Percentiles rank a stretch among this genome's conserved stretches.
phyloP scores from a whole-genome alignment of 441 rosid genomes.

The Erodium moschatum region DNA sequence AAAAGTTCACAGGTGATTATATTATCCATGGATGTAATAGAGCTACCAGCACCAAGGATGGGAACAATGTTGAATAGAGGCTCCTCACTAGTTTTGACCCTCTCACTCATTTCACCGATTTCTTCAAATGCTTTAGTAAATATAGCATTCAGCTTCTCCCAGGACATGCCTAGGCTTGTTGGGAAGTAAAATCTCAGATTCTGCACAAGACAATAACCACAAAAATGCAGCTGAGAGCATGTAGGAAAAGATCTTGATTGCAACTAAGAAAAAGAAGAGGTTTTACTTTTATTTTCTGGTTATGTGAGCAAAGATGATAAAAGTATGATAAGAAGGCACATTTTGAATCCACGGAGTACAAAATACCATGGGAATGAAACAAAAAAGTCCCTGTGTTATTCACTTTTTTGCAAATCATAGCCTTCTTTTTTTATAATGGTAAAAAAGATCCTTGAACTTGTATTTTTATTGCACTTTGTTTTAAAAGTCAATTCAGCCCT shows the following conservation, averaged over 20 bases:
- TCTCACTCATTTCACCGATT: constrained; percentile 33
- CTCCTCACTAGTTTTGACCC: constrained; percentile 23
- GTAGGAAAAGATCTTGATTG: background rate
- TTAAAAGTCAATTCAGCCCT: no score
- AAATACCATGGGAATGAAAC: background rate
- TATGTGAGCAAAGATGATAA: background rate
- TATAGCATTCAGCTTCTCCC: constrained; percentile 24
- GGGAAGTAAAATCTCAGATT: constrained; percentile 9
- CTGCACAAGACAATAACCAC: background rate
- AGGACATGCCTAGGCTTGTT: background rate
- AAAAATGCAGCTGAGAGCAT: background rate
- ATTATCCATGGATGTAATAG: constrained; percentile 44
- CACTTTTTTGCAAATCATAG: no score
- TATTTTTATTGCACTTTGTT: no score
- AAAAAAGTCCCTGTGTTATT: background rate
- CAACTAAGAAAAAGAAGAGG: no score
- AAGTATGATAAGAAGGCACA: background rate
- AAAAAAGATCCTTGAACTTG: no score
- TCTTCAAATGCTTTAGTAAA: constrained; percentile 36
- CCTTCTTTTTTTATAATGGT: no score
- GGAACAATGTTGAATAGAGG: constrained; percentile 58
- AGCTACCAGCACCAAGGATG: constrained; percentile 50
- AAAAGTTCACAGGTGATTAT: constrained; percentile 57
- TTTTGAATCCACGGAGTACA: background rate
- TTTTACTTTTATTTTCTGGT: background rate